A percentile compares a stretch with the other conserved stretches of the same genome.
These are phyloP conservation scores for Pseudogymnoascus sp. DNA, from an alignment of 2,329 filamentous ascomycete species.

Conservation along the genomic window DNA sequence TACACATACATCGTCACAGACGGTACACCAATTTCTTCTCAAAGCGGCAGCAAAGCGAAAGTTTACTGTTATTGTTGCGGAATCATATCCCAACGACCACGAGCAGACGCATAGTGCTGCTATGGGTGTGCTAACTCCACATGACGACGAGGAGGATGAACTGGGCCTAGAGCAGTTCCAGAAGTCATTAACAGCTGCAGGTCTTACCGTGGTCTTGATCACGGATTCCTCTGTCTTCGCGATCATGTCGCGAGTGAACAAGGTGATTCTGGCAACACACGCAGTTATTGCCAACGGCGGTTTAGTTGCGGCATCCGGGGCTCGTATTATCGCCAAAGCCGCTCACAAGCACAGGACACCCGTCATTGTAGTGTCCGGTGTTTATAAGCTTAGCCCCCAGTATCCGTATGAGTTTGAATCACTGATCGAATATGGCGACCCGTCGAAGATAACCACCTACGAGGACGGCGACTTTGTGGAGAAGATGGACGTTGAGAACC, in stretches of 20 bases:
- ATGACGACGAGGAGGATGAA: conserved; percentile 27
- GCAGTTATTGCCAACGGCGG: conserved; percentile 83
- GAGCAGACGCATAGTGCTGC: conserved; percentile 53
- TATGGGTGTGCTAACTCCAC: conserved; percentile 40
- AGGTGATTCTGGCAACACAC: conserved; percentile 84
- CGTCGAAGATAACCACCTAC: conserved; percentile 67
- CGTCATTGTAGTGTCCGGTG: conserved; percentile 79
- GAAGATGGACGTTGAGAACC: conserved; percentile 68
- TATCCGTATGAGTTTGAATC: conserved; percentile 76
- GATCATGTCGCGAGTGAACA: conserved; percentile 91
- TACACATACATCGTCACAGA: conserved; percentile 76
- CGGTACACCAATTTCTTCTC: conserved; percentile 81
- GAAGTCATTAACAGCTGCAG: conserved; percentile 68
- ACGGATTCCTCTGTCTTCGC: conserved; percentile 81
- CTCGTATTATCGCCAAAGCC: conserved; percentile 71
- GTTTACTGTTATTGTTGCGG: conserved; percentile 82
- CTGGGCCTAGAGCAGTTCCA: conserved; percentile 48
- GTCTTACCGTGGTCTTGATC: conserved; percentile 75
- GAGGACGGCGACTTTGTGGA: conserved; percentile 73
- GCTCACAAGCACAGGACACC: conserved; percentile 75
- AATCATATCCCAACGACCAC: conserved; percentile 63
- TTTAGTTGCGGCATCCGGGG: conserved; percentile 76
- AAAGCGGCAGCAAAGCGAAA: conserved; percentile 81
- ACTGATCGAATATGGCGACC: conserved; percentile 78
- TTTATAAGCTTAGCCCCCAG: conserved; percentile 89